Conservation (phyloP, 208 protist genomes). For the Naegleria fowleri region DNA sequence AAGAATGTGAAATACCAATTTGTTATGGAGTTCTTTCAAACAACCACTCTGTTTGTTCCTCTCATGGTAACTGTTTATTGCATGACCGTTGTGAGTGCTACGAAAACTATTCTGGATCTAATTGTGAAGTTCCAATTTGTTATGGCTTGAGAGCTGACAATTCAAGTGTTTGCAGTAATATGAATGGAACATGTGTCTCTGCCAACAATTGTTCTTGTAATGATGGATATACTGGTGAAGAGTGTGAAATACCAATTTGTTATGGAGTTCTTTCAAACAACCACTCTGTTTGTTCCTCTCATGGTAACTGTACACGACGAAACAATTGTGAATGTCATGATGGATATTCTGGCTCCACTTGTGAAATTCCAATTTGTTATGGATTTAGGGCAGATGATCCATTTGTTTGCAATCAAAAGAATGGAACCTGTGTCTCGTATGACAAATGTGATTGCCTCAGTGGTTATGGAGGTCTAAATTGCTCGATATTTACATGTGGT, state of each 20-base stretch:
- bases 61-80: not conserved
- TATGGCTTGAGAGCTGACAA: not conserved
- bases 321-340: too few relatives aligned
- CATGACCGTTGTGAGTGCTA: not conserved
- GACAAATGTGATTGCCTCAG: not conserved
- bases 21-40: not conserved
- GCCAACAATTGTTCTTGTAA: too few relatives aligned
- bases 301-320: too few relatives aligned
- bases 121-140: conserved; percentile 14
- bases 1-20: not conserved
- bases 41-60: not conserved
- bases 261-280: too few relatives aligned
- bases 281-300: too few relatives aligned
- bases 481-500: not conserved
- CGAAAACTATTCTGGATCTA: not conserved
- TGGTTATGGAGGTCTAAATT: not conserved
- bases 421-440: not conserved
- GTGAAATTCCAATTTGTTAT: too few relatives aligned
- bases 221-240: too few relatives aligned
- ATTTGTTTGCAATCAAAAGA: too few relatives aligned
- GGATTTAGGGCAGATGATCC: too few relatives aligned
- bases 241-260: too few relatives aligned
- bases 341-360: too few relatives aligned
- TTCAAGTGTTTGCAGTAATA: not conserved
- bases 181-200: too few relatives aligned